Evolutionary conservation across 768 basidiomycete genomes (phyloP), one percentile per base, ranked within the genome.

Genomic region (Agaricus subrufescens): DNA sequence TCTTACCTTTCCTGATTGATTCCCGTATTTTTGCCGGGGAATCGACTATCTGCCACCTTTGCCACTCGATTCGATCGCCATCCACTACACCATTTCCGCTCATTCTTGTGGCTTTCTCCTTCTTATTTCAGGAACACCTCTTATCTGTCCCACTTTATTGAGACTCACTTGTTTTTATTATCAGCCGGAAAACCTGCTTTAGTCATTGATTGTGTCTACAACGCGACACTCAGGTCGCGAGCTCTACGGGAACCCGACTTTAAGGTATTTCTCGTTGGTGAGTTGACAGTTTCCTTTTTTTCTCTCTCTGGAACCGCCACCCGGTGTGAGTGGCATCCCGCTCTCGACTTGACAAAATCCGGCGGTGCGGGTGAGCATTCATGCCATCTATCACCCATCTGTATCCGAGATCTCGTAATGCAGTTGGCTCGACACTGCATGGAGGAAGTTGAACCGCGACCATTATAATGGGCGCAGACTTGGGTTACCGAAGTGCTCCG

Each of bases 121-220:
- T 7, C 37, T 38, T 38, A 19, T 38, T 7, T 38, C 37, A 38
- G 7, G 14, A 14, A 38, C 14, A 31, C 46, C 38, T 34, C 19
- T 19, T 19, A 19, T 19, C 19, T 19, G 19, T 19, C 19, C 19
- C 19, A 34, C 11, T 11, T 11, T 34, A 11, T 34, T 30, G 49
- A 25, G 30, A n/a, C 4, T 54, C 39, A 48, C 25, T 56, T 34
- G 49, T 44, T 42, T 15, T 19, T 19, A 19, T 19, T 3, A 15
- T 26, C 48, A 91, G 90, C 84, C 60, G 90, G 89, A 4, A 86
- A 85, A 31, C 73, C 80, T 0, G 79, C 83, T 4, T 64, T 88
- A 38, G 86, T 91, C 4, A 85, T 92, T 61, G 91, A 92, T 67
- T 85, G 85, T 60, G 73, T 91, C 1, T 84, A 82, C 67, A 79